Conservation (phyloP, 371 early-diverging fungal species). For the Mucor sp. region DNA sequence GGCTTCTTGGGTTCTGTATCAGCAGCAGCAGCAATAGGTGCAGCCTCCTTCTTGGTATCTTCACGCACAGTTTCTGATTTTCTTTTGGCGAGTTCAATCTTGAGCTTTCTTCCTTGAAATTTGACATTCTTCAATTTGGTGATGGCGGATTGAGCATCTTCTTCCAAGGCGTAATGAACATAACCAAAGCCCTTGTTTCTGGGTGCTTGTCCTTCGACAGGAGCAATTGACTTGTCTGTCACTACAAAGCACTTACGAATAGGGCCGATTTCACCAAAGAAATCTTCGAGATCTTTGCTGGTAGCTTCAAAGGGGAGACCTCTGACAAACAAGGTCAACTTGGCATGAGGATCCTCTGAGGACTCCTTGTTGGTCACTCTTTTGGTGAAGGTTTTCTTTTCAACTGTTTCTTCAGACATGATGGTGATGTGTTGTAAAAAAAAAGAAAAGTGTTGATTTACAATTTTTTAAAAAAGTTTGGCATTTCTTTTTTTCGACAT, state of each 20-base stretch:
- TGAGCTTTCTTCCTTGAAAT: conserved; percentile 69
- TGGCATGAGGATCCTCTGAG: conserved; percentile 31
- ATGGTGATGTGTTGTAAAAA: not conserved
- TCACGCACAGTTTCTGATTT: conserved; percentile 22
- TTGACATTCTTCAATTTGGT: conserved; percentile 66
- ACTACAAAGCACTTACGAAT: conserved; percentile 91
- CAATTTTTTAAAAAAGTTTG: not conserved
- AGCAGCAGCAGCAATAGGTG: not conserved
- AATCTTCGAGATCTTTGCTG: conserved; percentile 78
- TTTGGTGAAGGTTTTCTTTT: not conserved
- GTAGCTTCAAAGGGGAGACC: conserved; percentile 83
- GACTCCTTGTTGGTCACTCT: conserved; percentile 12
- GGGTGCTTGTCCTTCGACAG: conserved; percentile 28
- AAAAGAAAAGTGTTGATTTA: not conserved
- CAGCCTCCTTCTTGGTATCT: conserved; percentile 24
- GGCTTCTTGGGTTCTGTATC: conserved; percentile 10
- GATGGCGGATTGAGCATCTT: conserved; percentile 86
- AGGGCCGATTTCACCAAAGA: conserved; percentile 91
- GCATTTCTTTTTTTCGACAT: not conserved
- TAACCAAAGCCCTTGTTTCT: conserved; percentile 89
- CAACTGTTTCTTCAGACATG: conserved; percentile 24
- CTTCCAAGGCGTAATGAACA: conserved; percentile 85
- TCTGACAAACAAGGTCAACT: conserved; percentile 85
- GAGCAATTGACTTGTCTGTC: conserved; percentile 32
- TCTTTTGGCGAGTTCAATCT: conserved; percentile 75